A percentile compares a stretch with the other conserved stretches of the same genome.
Conservation (phyloP, 2,329 filamentous ascomycete genomes). For the Colletotrichum phormii region DNA sequence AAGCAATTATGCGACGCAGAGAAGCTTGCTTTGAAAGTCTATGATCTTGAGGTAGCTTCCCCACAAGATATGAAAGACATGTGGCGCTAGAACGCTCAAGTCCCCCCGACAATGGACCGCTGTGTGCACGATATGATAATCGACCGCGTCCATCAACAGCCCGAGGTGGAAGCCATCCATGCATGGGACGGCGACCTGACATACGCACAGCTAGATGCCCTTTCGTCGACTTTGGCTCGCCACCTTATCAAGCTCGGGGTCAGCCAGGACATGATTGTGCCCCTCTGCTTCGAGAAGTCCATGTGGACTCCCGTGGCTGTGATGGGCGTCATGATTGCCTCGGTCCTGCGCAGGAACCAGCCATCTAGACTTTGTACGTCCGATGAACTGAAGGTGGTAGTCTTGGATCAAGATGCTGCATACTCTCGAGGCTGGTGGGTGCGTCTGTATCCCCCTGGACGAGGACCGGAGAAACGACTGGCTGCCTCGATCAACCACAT, state of each 20-base stretch:
- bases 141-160: neutral
- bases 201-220: neutral
- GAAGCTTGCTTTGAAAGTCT: neutral
- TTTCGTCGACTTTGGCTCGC: conserved; percentile 31
- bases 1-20: neutral
- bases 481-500: neutral
- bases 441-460: conserved; percentile 39
- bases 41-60: neutral
- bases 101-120: neutral
- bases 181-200: neutral
- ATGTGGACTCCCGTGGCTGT: conserved; percentile 45
- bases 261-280: conserved; percentile 42
- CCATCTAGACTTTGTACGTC: neutral
- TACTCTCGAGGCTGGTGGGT: neutral
- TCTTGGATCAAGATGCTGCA: conserved; percentile 12
- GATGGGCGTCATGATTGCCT: conserved; percentile 40
- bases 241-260: conserved; percentile 41
- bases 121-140: neutral
- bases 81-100: neutral
- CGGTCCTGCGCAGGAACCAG: neutral
- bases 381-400: too few species aligned
- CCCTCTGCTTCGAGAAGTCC: conserved; percentile 48
- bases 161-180: conserved; percentile 34
- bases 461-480: conserved; percentile 15
- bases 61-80: neutral